Conservation (phyloP, 192 early-diverging fungal genomes). For the Coemansia sp. region DNA sequence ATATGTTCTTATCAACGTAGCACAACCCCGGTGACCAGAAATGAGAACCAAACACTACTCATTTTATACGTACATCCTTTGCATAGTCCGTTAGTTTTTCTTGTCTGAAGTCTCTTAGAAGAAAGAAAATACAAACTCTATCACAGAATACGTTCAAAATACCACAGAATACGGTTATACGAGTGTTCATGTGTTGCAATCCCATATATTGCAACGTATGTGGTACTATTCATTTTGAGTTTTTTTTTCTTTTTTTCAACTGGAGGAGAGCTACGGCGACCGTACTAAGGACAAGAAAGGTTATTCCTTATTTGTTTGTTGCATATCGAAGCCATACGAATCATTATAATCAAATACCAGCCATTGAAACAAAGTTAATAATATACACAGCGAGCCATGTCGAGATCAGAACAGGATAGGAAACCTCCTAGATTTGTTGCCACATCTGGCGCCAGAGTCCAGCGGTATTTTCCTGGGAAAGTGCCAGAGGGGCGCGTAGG, state of each 20-base stretch:
- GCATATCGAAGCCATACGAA: not conserved
- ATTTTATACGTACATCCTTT: no score
- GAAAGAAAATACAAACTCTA: no score
- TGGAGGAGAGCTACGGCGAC: no score
- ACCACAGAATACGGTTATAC: not conserved
- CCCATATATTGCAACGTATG: not conserved
- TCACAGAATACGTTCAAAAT: no score
- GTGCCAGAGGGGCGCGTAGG: slow-evolving; percentile 20
- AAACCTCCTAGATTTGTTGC: slow-evolving; percentile 12
- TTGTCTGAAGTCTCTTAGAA: no score
- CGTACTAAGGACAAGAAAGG: not conserved
- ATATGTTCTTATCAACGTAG: no score
- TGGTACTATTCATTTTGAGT: no score
- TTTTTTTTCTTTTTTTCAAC: not conserved
- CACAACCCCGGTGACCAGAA: no score
- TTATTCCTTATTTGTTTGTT: not conserved
- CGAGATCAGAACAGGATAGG: slow-evolving; percentile 2
- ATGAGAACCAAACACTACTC: no score
- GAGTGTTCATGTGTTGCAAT: not conserved
- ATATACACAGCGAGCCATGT: not conserved
- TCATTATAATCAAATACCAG: not conserved
- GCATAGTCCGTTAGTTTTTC: no score
- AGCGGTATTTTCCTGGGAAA: slow-evolving; percentile 54
- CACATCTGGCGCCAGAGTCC: slow-evolving; percentile 38
- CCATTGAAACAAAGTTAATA: not conserved